Evolutionary conservation across 2,329 filamentous ascomycete species (phyloP), one percentile per base, ranked within the genome.

Genomic region (Pseudogymnoascus sp.): DNA sequence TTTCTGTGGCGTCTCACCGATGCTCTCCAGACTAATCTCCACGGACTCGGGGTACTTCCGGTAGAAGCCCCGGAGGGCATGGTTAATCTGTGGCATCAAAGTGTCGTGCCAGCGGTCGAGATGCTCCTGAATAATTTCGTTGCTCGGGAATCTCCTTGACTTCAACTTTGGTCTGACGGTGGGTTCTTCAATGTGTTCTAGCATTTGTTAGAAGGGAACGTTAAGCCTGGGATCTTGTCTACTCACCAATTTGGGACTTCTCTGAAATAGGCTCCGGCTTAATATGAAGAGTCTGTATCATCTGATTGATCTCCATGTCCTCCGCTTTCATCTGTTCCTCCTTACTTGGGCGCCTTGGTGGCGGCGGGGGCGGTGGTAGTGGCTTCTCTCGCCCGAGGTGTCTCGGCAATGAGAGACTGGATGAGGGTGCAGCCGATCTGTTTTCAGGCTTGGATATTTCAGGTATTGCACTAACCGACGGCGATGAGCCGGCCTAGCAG

Each of bases 21-120:
- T 85, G 0, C 86, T 87, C 64, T 90, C 85, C 1, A 93, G 82
- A 8, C 87, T 88, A 40, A 93, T 90, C 68, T 90, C 89, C 35
- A 90, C 85, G 0, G 88, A 90, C 71, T 93, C 89, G 0, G 86
- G 82, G 59, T 90, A 82, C 67, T 89, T 89, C 65, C 83, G 83
- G 68, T 92, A 86, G 64, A 89, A 90, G 59, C 84, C 81, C 21
- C 86, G 83, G 13, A 92, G 79, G 1, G 89, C 83, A 15, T 84
- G 79, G 70, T 90, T 89, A 64, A 93, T 83, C 64, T 89, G 86
- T 1, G 87, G 87, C 77, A 90, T 89, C 62, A 91, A 75, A 2
- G 81, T 80, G 1, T 78, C 79, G 67, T 92, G 87, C 89, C 89
- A 93, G 65, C 86, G 82, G 36, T 89, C 84, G 1, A 91, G 76